Conservation (phyloP, 2,329 filamentous ascomycete genomes). For the Epichloe sibirici region DNA sequence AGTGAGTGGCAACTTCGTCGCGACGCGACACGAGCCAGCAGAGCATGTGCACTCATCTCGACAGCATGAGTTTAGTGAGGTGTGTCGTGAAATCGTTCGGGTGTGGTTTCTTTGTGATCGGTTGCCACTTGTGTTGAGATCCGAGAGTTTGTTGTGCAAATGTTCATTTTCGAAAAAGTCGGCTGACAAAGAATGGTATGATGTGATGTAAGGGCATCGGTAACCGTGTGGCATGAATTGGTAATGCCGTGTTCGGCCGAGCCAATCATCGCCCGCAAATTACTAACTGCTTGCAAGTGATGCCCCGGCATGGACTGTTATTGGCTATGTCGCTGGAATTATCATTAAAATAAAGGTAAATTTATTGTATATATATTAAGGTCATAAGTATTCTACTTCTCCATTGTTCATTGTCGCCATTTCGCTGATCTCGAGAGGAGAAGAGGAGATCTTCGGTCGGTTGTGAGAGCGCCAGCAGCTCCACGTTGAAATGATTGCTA, state of each 20-base stretch:
- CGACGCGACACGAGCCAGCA: constrained; percentile 27
- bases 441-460: no score
- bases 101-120: neutral
- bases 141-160: constrained; percentile 1
- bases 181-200: constrained; percentile 2
- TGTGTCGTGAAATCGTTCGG: neutral
- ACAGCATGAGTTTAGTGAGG: constrained; percentile 12
- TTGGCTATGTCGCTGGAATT: no score
- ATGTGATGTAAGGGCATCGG: neutral
- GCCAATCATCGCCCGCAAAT: constrained; percentile 10
- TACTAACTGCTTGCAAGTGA: constrained; percentile 1
- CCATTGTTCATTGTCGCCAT: no score
- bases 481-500: no score
- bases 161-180: neutral
- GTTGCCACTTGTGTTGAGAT: neutral
- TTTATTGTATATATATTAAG: no score
- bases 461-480: no score
- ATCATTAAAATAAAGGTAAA: no score
- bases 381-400: no score
- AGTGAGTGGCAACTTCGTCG: constrained; percentile 27
- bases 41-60: constrained; percentile 31
- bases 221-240: constrained; percentile 9
- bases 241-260: constrained; percentile 9
- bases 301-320: no score
- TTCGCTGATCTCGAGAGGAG: no score